A percentile compares a stretch with the other conserved stretches of the same genome.
Evolutionary conservation across 2,329 filamentous ascomycete species (phyloP).

Genomic region (Grosmannia penicillata): DNA sequence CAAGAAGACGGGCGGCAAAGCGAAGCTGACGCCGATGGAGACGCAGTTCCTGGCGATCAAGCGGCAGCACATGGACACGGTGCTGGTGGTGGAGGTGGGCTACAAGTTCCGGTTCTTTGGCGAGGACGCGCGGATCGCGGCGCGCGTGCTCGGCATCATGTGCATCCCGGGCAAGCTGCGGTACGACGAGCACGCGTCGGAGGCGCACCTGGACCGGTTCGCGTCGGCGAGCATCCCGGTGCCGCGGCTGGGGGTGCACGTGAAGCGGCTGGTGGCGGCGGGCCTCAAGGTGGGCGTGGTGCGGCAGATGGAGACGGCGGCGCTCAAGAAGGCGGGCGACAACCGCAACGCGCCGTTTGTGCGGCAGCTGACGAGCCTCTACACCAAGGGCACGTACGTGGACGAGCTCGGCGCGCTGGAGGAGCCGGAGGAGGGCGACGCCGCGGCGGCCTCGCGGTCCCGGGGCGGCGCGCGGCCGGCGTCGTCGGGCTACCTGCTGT

Average conservation of each 20-base stretch:
- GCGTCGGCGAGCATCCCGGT: constrained; percentile 93
- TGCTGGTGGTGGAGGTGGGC: constrained; percentile 87
- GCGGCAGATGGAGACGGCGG: constrained; percentile 85
- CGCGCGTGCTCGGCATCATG: constrained; percentile 84
- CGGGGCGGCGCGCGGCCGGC: too few relatives aligned
- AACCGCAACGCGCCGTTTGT: constrained; percentile 88
- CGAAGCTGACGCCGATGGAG: constrained; percentile 92
- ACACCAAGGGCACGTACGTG: constrained; percentile 96
- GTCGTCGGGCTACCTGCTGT: constrained; percentile 94
- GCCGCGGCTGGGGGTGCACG: constrained; percentile 80
- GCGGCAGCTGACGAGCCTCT: constrained; percentile 86
- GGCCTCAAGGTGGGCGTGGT: constrained; percentile 96
- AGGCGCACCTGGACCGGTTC: constrained; percentile 83
- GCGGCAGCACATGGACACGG: constrained; percentile 71
- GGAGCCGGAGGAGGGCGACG: constrained; percentile 21
- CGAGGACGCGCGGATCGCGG: constrained; percentile 78
- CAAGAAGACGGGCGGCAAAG: constrained; percentile 44
- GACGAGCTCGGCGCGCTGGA: constrained; percentile 80
- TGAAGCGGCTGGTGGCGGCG: constrained; percentile 79
- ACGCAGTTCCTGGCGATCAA: constrained; percentile 91
- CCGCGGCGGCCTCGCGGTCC: constrained; percentile 44
- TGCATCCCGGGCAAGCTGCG: constrained; percentile 92
- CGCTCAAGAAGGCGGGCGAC: constrained; percentile 86
- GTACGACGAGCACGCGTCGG: constrained; percentile 86
- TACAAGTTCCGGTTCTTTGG: constrained; percentile 98